These are phyloP conservation scores for Suhomyces ambrosiae DNA, from an alignment of 1,139 yeast genomes.

Conservation along the genomic window DNA sequence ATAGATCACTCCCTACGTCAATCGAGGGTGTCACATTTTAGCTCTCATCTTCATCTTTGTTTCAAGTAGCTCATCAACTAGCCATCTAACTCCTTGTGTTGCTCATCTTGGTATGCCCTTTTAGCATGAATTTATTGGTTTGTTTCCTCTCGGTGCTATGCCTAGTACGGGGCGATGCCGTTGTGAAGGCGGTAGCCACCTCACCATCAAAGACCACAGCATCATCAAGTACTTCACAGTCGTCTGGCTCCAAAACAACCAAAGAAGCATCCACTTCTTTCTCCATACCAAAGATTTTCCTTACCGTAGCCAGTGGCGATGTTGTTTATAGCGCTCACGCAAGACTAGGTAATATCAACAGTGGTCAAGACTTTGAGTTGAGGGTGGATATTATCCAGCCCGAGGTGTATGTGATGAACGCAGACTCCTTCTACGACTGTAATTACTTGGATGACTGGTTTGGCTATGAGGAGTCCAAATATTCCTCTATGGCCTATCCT, in stretches of 20 bases:
- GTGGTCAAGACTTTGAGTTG: constrained; percentile 21
- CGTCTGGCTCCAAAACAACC: background rate
- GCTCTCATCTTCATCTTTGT: no score
- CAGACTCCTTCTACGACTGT: constrained; percentile 28
- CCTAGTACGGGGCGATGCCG: background rate
- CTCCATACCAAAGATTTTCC: constrained; percentile 4
- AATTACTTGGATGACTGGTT: constrained; percentile 24
- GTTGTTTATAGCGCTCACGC: constrained; percentile 12
- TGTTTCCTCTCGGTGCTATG: background rate
- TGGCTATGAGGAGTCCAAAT: constrained; percentile 14
- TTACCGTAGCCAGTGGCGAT: constrained; percentile 7
- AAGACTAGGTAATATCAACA: constrained; percentile 6
- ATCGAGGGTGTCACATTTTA: no score
- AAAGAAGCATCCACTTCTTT: background rate
- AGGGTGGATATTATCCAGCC: constrained; percentile 39
- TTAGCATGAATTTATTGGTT: background rate
- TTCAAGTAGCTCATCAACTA: no score
- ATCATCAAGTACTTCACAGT: no score
- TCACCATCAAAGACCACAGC: background rate
- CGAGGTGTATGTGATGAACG: constrained; percentile 41
- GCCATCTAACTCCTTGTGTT: no score
- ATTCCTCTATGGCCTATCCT: constrained; percentile 17
- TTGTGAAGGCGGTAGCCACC: no score
- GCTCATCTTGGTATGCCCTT: background rate
- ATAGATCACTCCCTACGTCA: no score